A percentile compares a stretch with the other conserved stretches of the same genome.
These are phyloP conservation scores for Fomitopsis pulvina DNA, from an alignment of 768 basidiomycete species.

Conservation along the genomic window DNA sequence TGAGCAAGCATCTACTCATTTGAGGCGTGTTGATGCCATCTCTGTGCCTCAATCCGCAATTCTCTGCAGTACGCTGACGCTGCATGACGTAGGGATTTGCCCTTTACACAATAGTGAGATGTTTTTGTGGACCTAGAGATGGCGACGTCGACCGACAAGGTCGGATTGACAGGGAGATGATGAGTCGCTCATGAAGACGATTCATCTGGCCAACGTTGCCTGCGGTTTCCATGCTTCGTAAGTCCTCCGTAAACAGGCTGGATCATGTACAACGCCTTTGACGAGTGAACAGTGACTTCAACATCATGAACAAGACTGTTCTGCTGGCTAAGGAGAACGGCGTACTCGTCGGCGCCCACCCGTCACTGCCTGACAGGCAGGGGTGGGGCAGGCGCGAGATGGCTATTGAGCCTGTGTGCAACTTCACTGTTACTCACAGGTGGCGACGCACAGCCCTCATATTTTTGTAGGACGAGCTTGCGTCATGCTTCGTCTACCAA, in stretches of 20 bases:
- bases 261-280: neutral
- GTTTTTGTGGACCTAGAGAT: neutral
- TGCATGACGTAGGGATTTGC: constrained; percentile 18
- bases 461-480: constrained; percentile 41
- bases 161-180: constrained; percentile 21
- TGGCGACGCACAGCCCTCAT: neutral
- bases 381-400: constrained; percentile 65
- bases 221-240: constrained; percentile 68
- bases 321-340: constrained; percentile 46
- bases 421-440: neutral
- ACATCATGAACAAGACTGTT: constrained; percentile 61
- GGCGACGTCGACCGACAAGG: too few relatives aligned
- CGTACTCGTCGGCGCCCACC: constrained; percentile 62
- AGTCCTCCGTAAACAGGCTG: neutral
- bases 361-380: constrained; percentile 55
- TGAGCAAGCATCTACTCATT: too few relatives aligned
- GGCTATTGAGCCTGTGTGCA: constrained; percentile 47
- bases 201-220: constrained; percentile 41
- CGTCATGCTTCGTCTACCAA: constrained; percentile 56
- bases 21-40: too few relatives aligned
- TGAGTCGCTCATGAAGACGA: constrained; percentile 26
- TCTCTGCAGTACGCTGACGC: too few relatives aligned
- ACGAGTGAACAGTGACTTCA: constrained; percentile 43
- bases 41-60: too few relatives aligned
- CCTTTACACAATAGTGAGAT: constrained; percentile 21